Evolutionary conservation across 257 asterid species (phyloP).

Genomic region (Przewalskia tangutica): DNA sequence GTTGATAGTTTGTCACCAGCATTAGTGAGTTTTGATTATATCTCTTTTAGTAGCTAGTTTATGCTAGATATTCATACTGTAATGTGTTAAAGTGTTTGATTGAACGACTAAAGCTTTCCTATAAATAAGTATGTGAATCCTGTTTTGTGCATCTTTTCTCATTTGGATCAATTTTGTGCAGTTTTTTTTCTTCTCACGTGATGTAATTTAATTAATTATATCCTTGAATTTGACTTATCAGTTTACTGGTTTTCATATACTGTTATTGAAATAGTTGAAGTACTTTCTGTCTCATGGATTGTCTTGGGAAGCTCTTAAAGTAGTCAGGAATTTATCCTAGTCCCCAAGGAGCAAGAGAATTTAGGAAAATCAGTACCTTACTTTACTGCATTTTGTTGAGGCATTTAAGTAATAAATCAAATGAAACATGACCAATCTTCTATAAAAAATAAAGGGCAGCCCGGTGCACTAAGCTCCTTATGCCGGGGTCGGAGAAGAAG

Average conservation of each 20-base stretch:
- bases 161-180: not conserved
- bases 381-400: not conserved
- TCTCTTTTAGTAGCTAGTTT: not conserved
- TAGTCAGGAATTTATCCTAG: not conserved
- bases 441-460: too few species aligned
- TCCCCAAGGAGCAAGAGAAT: not conserved
- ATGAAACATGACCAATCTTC: not conserved
- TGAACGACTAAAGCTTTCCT: not conserved
- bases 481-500: too few species aligned
- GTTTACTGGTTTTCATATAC: not conserved
- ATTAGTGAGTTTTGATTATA: constrained; percentile 29
- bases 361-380: not conserved
- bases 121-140: constrained; percentile 1
- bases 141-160: not conserved
- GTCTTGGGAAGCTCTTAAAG: not conserved
- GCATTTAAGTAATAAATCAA: not conserved
- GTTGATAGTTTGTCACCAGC: constrained; percentile 41
- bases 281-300: not conserved
- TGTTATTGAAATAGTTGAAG: not conserved
- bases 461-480: too few species aligned
- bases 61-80: not conserved
- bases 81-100: not conserved
- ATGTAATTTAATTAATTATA: not conserved
- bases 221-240: not conserved
- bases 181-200: not conserved